Percentiles rank a stretch among this genome's conserved stretches.
phyloP scores from a whole-genome alignment of 257 asterid species.

The Jacaranda mimosifolia region DNA sequence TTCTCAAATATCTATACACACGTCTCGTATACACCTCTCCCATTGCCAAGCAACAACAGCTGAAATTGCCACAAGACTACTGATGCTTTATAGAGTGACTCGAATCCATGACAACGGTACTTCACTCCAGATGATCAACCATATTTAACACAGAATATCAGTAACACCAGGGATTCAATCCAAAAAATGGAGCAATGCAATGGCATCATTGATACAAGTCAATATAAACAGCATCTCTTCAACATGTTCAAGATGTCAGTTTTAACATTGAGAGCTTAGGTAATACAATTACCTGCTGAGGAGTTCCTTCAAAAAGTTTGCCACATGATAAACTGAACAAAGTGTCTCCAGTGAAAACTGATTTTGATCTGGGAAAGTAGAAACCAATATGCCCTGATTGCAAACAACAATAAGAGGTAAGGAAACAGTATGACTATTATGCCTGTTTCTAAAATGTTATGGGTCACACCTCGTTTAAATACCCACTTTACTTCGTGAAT shows the following conservation, averaged over 20 bases:
- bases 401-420: slow-evolving; percentile 27
- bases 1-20: not conserved
- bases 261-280: not conserved
- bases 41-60: not conserved
- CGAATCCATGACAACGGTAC: slow-evolving; percentile 14
- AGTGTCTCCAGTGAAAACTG: slow-evolving; percentile 94
- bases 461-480: slow-evolving; percentile 1
- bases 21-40: slow-evolving; percentile 6
- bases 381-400: slow-evolving; percentile 86
- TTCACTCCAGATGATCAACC: slow-evolving; percentile 10
- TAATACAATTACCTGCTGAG: slow-evolving; percentile 67
- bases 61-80: not conserved
- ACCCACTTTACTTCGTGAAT: slow-evolving; percentile 2
- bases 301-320: slow-evolving; percentile 93
- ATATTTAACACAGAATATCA: slow-evolving; percentile 11
- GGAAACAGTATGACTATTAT: slow-evolving; percentile 11
- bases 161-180: not conserved
- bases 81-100: slow-evolving; percentile 6
- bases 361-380: slow-evolving; percentile 86
- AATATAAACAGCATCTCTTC: not conserved
- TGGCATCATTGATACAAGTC: slow-evolving; percentile 1
- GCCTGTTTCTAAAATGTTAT: slow-evolving; percentile 16
- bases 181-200: not conserved
- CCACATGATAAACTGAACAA: slow-evolving; percentile 98
- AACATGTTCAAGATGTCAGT: slow-evolving; percentile 4